Conservation (phyloP, 2,329 filamentous ascomycete genomes). For the Aureobasidium namibiae region DNA sequence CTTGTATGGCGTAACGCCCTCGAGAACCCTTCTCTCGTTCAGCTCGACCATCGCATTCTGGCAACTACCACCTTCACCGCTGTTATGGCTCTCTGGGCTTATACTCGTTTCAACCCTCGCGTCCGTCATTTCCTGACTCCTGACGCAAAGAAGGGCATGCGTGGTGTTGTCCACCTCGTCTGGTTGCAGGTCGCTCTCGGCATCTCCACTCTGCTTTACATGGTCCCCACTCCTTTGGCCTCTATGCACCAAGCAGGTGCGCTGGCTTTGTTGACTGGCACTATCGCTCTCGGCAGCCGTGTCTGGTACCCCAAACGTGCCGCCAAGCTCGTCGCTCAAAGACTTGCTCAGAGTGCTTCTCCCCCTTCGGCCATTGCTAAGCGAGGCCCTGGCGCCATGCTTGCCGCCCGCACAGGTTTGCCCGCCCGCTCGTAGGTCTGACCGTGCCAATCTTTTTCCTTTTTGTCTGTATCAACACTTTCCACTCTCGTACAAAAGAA, state of each 20-base stretch:
- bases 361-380: slow-evolving; percentile 10
- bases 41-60: slow-evolving; percentile 89
- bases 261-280: slow-evolving; percentile 74
- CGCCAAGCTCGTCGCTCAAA: slow-evolving; percentile 21
- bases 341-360: slow-evolving; percentile 15
- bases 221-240: slow-evolving; percentile 81
- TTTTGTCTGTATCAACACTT: background rate
- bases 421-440: background rate
- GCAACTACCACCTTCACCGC: slow-evolving; percentile 82
- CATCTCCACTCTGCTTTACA: slow-evolving; percentile 84
- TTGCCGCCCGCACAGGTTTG: slow-evolving; percentile 4
- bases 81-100: slow-evolving; percentile 72
- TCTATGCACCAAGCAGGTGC: slow-evolving; percentile 89
- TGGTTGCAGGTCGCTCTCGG: slow-evolving; percentile 76
- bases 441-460: background rate
- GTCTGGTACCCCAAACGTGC: slow-evolving; percentile 58
- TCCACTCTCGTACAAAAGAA: slow-evolving; percentile 1
- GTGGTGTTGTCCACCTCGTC: slow-evolving; percentile 76
- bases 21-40: slow-evolving; percentile 91
- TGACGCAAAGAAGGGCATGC: slow-evolving; percentile 62
- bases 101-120: slow-evolving; percentile 58
- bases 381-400: slow-evolving; percentile 17
- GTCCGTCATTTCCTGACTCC: slow-evolving; percentile 52
- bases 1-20: slow-evolving; percentile 96
- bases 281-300: slow-evolving; percentile 69